Percentiles rank a stretch among this genome's conserved stretches.
phyloP scores from a whole-genome alignment of 2,329 filamentous ascomycete species.

The Cercospora zeina region DNA sequence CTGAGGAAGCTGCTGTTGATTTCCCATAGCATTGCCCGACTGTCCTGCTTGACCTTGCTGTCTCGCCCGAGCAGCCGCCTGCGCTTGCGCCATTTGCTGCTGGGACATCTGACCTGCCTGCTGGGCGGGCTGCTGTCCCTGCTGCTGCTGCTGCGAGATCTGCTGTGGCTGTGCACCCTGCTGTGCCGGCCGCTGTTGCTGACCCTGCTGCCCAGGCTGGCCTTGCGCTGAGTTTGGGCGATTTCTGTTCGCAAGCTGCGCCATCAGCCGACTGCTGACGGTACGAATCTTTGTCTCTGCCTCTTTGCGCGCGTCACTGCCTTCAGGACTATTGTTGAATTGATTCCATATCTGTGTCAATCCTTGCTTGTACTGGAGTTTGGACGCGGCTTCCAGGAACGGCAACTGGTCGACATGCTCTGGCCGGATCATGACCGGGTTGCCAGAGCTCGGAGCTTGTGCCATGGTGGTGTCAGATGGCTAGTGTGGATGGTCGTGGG shows the following conservation, averaged over 20 bases:
- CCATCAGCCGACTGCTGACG: constrained; percentile 49
- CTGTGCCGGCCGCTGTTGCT: constrained; percentile 19
- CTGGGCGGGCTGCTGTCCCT: constrained; percentile 8
- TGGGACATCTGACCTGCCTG: constrained; percentile 16
- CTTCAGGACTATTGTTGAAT: constrained; percentile 51
- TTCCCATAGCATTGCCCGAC: constrained; percentile 10
- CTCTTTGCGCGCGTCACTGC: constrained; percentile 52
- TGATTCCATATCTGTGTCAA: constrained; percentile 58
- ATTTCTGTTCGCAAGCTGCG: constrained; percentile 25
- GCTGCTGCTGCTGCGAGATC: constrained; percentile 17
- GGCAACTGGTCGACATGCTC: constrained; percentile 56
- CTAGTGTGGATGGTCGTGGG: background rate
- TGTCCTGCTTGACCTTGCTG: constrained; percentile 21
- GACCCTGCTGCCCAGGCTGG: constrained; percentile 22
- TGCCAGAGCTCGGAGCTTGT: constrained; percentile 12
- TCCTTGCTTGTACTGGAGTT: constrained; percentile 56
- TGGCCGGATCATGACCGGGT: constrained; percentile 47
- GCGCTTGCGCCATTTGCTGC: constrained; percentile 20
- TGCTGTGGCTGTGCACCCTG: constrained; percentile 24
- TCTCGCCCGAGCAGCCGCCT: constrained; percentile 17
- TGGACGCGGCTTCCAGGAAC: constrained; percentile 56
- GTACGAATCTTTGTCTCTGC: constrained; percentile 55
- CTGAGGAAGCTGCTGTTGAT: constrained; percentile 8
- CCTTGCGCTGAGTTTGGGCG: constrained; percentile 28
- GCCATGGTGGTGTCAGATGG: constrained; percentile 14